Base-by-base conservation (phyloP, 805 yeast genomes). In the Komagataella ulmi region DNA sequence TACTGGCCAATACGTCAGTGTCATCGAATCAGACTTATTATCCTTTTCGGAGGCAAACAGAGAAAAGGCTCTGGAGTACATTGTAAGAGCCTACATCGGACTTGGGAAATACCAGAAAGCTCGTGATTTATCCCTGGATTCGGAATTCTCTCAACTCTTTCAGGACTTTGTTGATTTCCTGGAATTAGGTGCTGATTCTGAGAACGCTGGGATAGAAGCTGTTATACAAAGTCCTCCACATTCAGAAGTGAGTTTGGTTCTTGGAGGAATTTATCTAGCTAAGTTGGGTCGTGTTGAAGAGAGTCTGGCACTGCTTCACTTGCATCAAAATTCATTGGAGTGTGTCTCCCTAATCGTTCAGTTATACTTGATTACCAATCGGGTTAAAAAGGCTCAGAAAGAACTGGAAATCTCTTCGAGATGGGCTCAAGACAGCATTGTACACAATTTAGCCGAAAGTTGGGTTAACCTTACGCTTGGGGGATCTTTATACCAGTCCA, bases 391-490 rank as follows among this genome's bases (percentile, higher is more conserved):
- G n/a, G 82, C 82, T 2, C 62, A 67, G 53, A 66, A 70, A 53
- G 76, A 73, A 47, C 67, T 80, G 24, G 61, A 61, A 55, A 62
- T 58, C 43, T 75, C 77, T 44, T 70, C 76, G 49, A 58, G 65
- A 24, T 77, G 77, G 62, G 76, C 81, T 43, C 74, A 83, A 57
- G 97, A 89, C 67, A 84, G 81, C 57, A 76, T 90, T 43, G 77
- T 87, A 48, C 79, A 79, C 64, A 90, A 88, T 58, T 74, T 88
- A 36, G 79, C 88, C 30, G 95, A 88, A 64, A 80, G 95, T 14
- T 87, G 90, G 80, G 66, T 74, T 10, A 71, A 75, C 52, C 68
- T 76, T 51, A 62, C 66, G 3, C 60, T 65, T 24, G 75, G 73
- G 47, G 65, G 70, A 56, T 57, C 62, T 7, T 52, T 66, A 14